Percentiles rank a stretch among this genome's conserved stretches.
Conservation (phyloP, 2,329 filamentous ascomycete species). For the Chrysosporium queenslandicum region DNA sequence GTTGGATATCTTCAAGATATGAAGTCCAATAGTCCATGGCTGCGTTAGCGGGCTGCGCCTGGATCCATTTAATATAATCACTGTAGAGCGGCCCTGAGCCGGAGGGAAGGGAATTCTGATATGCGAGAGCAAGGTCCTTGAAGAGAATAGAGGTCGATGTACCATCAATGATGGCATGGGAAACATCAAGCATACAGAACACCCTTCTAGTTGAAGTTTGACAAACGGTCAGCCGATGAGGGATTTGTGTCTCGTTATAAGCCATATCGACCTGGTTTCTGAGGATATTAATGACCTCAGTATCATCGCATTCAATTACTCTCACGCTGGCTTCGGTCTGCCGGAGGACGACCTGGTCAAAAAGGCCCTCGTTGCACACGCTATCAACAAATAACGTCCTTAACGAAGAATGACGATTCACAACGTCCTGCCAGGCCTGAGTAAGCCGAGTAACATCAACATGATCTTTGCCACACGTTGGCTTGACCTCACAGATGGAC, state of each 20-base stretch:
- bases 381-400: conserved; percentile 24
- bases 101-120: conserved; percentile 15
- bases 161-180: conserved; percentile 39
- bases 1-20: conserved; percentile 19
- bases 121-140: conserved; percentile 31
- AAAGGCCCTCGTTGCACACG: conserved; percentile 17
- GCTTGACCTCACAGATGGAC: not conserved
- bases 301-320: not conserved
- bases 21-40: conserved; percentile 20
- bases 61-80: conserved; percentile 10
- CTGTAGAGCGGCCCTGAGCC: not conserved
- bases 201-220: conserved; percentile 24
- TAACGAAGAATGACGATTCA: conserved; percentile 10
- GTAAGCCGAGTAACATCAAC: conserved; percentile 2
- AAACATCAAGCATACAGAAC: conserved; percentile 35
- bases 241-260: conserved; percentile 19
- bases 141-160: conserved; percentile 35
- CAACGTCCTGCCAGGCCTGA: conserved; percentile 11
- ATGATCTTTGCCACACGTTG: not conserved
- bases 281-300: not conserved
- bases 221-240: conserved; percentile 32
- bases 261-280: not conserved
- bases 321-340: not conserved
- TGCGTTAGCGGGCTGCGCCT: not conserved
- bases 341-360: conserved; percentile 11